Evolutionary conservation across 1,139 yeast genomes (phyloP).

Genomic region (Candida pseudoviswanathii): DNA sequence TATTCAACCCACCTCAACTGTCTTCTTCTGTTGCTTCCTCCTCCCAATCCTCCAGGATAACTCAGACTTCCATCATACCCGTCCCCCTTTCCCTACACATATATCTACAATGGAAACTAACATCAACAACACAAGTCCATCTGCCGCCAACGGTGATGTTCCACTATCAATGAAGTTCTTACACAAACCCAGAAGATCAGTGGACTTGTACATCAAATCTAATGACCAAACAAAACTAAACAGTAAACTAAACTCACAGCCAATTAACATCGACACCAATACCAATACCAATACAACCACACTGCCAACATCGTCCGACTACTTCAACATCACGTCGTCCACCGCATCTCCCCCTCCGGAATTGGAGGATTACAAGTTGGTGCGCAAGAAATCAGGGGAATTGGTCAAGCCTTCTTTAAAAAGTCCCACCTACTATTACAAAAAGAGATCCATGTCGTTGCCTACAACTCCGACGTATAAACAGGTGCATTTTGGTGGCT

Average conservation of each 20-base stretch:
- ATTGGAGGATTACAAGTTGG: constrained; percentile 28
- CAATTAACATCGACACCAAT: constrained; percentile 9
- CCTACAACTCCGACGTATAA: constrained; percentile 77
- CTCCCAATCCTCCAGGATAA: background rate
- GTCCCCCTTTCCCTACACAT: too few species aligned
- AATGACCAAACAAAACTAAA: constrained; percentile 38
- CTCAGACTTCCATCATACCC: background rate
- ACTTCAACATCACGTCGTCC: constrained; percentile 8
- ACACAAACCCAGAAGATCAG: constrained; percentile 44
- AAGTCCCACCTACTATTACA: constrained; percentile 29
- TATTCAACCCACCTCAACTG: background rate
- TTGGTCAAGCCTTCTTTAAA: constrained; percentile 74
- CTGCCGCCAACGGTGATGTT: constrained; percentile 16
- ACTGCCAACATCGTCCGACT: constrained; percentile 11
- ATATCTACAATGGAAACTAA: constrained; percentile 4
- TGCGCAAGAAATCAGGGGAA: constrained; percentile 81
- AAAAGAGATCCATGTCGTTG: constrained; percentile 56
- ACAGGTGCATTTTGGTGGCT: constrained; percentile 76
- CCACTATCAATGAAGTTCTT: constrained; percentile 42
- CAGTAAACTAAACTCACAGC: constrained; percentile 26
- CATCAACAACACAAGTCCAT: background rate
- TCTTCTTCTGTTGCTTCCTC: background rate
- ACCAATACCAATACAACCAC: background rate
- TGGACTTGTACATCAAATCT: constrained; percentile 33
- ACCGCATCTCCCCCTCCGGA: constrained; percentile 1